Conservation (phyloP, 1,284 basidiomycete species). For the Apiotrichum domesticum region DNA sequence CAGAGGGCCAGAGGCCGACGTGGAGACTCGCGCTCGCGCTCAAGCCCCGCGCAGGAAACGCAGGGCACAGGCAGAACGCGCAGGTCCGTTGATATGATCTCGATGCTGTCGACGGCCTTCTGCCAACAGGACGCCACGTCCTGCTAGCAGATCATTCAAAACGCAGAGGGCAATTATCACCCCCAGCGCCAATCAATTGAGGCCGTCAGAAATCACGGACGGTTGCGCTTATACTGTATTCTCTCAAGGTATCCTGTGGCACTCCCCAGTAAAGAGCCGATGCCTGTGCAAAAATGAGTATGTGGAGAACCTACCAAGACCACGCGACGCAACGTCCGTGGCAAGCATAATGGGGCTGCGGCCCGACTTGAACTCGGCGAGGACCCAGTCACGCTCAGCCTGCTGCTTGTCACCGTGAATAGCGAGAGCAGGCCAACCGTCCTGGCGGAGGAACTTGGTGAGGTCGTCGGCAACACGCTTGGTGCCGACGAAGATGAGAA, state of each 20-base stretch:
- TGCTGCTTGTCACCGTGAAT: conserved; percentile 97
- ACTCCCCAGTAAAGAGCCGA: conserved; percentile 17
- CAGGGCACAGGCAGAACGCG: neutral
- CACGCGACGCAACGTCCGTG: conserved; percentile 96
- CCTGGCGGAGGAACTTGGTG: conserved; percentile 92
- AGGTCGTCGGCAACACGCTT: conserved; percentile 98
- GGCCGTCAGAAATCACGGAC: conserved; percentile 16
- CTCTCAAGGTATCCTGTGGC: neutral
- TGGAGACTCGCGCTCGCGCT: neutral
- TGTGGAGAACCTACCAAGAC: conserved; percentile 80
- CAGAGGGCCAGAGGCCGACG: conserved; percentile 2
- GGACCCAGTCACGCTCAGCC: conserved; percentile 94
- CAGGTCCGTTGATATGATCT: conserved; percentile 6
- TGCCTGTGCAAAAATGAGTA: conserved; percentile 17
- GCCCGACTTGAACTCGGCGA: conserved; percentile 96
- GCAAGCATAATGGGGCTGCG: conserved; percentile 96
- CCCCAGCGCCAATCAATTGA: conserved; percentile 4
- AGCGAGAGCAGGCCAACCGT: conserved; percentile 97
- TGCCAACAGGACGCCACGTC: conserved; percentile 2
- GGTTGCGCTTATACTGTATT: conserved; percentile 2
- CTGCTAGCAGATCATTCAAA: neutral
- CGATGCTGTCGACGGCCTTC: conserved; percentile 14
- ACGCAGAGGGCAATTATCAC: conserved; percentile 5
- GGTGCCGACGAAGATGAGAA: conserved; percentile 96
- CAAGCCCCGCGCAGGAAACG: conserved; percentile 1